Evolutionary conservation across 345 rosid species (phyloP).

Genomic region (Euphorbia pulcherrima): DNA sequence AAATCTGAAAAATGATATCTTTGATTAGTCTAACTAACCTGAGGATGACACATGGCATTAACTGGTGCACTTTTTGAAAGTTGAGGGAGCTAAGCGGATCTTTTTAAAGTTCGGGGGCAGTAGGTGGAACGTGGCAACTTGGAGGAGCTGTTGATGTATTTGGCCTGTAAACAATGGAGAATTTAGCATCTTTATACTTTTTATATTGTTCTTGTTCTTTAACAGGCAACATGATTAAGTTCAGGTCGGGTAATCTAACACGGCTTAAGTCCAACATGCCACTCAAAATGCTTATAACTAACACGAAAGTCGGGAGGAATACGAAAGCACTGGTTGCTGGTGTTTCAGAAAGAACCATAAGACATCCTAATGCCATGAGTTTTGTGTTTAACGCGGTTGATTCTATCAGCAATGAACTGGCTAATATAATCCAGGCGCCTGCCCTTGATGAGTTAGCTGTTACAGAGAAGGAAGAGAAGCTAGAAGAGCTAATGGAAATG

Average conservation of each 20-base stretch:
- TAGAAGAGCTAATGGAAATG: conserved; percentile 85
- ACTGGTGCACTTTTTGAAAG: too few relatives aligned
- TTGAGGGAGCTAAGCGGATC: too few relatives aligned
- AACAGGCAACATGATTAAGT: conserved; percentile 88
- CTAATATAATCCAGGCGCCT: conserved; percentile 49
- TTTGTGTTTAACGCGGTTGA: conserved; percentile 76
- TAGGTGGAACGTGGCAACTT: too few relatives aligned
- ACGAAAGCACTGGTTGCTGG: conserved; percentile 88
- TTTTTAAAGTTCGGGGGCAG: too few relatives aligned
- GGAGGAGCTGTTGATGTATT: too few relatives aligned
- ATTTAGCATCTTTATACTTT: neutral
- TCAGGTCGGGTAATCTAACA: conserved; percentile 64
- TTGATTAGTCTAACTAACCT: too few relatives aligned
- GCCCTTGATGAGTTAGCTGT: conserved; percentile 44
- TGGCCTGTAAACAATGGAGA: neutral
- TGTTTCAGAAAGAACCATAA: conserved; percentile 65
- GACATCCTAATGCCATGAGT: conserved; percentile 70
- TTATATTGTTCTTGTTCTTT: neutral
- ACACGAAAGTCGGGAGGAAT: conserved; percentile 83
- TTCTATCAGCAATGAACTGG: conserved; percentile 66
- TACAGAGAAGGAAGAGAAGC: conserved; percentile 57
- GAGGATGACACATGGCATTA: too few relatives aligned
- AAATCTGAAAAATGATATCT: too few relatives aligned
- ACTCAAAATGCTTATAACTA: conserved; percentile 79
- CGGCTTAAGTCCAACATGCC: conserved; percentile 55